Base-by-base conservation (phyloP, 306 rosid species). In the Sphenostylis stenocarpa region DNA sequence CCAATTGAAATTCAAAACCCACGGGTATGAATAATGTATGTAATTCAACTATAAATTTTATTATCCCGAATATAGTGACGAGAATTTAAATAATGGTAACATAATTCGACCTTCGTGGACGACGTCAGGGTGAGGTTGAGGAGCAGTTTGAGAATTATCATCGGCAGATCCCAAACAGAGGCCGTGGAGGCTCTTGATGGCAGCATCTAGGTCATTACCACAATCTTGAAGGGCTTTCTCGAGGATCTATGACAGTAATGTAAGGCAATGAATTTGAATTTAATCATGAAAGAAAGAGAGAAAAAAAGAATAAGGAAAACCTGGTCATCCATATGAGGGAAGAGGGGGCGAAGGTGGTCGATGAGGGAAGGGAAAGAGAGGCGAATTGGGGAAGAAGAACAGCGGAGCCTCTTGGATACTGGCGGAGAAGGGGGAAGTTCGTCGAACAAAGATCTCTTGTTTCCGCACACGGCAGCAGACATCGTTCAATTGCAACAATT, bases 401-500 rank as follows among this genome's bases (percentile, higher is more conserved):
- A 92, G 58, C 98, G 98, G 38, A 87, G 87, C 86, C 96, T 88
- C 93, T 94, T 92, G 47, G 96, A 67, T 6, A 94, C 83, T 2
- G 96, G 95, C 15, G 98, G 90, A 34, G 97, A 90, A 51, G 97
- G 89, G 69, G 95, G 96, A 81, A 92, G 91, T 77, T 94, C 98
- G 86, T 94, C 98, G 70, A 92, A 94, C 82, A 94, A 94, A 77
- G 98, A 90, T 91, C 98, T 87, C 91, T 94, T 94, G 91, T 88
- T 92, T 82, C 98, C 97, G 76, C 98, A 90, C 92, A 94, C 98
- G 45, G 94, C 96, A 73, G 98, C 98, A 92, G 98, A 94, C 98
- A 94, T 94, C 84, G 88, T 88, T 93, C 60, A 73, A 73, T 55
- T n/a, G 19, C 81, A 68, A 55, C 15, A 57, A 17, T 52, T 52